Percentiles rank a stretch among this genome's conserved stretches.
Conservation (phyloP, 768 basidiomycete genomes). For the Hygrophorus russula region DNA sequence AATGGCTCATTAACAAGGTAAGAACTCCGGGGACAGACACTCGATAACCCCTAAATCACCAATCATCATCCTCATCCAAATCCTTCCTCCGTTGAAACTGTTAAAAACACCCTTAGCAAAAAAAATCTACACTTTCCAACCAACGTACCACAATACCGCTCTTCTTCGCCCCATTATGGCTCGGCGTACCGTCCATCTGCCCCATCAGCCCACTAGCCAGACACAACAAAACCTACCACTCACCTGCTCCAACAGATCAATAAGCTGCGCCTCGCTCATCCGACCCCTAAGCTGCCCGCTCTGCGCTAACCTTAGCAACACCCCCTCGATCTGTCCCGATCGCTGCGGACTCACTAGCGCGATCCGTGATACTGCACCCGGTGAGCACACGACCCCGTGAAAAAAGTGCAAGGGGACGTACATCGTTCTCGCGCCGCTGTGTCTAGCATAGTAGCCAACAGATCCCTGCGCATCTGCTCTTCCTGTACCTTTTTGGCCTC, state of each 20-base stretch:
- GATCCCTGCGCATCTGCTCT: constrained; percentile 64
- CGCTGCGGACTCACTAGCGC: constrained; percentile 76
- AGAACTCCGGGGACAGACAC: too few species aligned
- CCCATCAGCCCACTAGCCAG: constrained; percentile 8
- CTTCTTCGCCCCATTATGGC: constrained; percentile 38
- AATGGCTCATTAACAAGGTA: too few species aligned
- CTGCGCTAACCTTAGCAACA: constrained; percentile 76
- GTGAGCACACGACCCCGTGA: too few species aligned
- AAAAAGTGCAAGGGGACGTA: constrained; percentile 23
- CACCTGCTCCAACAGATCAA: constrained; percentile 81
- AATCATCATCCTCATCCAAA: constrained; percentile 56
- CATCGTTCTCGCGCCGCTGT: constrained; percentile 71
- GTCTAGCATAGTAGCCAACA: constrained; percentile 72
- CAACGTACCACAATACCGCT: constrained; percentile 45
- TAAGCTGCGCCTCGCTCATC: constrained; percentile 73
- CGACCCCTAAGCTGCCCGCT: constrained; percentile 68
- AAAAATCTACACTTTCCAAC: constrained; percentile 5
- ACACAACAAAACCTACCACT: constrained; percentile 6
- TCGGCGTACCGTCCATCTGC: constrained; percentile 47
- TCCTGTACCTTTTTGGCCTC: constrained; percentile 53
- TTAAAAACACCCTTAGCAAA: constrained; percentile 1
- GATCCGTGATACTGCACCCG: constrained; percentile 71
- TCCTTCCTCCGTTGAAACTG: constrained; percentile 60
- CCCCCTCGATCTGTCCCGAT: constrained; percentile 68
- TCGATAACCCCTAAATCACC: too few species aligned